Conservation (phyloP, 2,329 filamentous ascomycete species). For the Emmonsia crescens region DNA sequence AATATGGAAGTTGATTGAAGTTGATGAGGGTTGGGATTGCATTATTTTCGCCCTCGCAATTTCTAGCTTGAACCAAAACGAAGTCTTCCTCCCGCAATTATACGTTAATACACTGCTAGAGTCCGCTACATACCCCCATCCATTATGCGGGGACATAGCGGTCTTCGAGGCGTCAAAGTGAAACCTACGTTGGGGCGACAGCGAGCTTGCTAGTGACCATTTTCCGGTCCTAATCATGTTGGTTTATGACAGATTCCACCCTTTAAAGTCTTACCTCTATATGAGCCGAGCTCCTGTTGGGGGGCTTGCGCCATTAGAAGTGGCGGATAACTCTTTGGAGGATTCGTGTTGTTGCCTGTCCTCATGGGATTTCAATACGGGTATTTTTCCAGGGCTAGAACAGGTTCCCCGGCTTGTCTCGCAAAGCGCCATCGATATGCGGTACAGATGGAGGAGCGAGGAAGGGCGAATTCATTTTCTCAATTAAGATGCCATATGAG, state of each 20-base stretch:
- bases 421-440: too few relatives aligned
- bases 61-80: not conserved
- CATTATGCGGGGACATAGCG: not conserved
- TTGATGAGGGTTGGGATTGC: not conserved
- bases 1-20: conserved; percentile 32
- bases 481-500: not conserved
- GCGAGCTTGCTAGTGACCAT: not conserved
- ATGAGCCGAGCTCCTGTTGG: too few relatives aligned
- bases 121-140: too few relatives aligned
- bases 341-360: not conserved
- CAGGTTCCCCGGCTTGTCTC: not conserved
- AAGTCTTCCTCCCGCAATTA: not conserved
- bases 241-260: not conserved
- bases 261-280: not conserved
- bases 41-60: not conserved
- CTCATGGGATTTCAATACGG: too few relatives aligned
- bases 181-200: not conserved
- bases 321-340: too few relatives aligned
- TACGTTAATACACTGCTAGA: not conserved
- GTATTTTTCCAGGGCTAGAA: not conserved
- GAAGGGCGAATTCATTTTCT: not conserved
- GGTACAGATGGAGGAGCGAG: not conserved
- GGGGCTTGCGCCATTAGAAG: not conserved
- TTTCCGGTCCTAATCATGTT: not conserved
- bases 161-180: not conserved